These are phyloP conservation scores for Sporobolus alterniflorus DNA, from an alignment of 202 grass and related monocot species.

Conservation along the genomic window DNA sequence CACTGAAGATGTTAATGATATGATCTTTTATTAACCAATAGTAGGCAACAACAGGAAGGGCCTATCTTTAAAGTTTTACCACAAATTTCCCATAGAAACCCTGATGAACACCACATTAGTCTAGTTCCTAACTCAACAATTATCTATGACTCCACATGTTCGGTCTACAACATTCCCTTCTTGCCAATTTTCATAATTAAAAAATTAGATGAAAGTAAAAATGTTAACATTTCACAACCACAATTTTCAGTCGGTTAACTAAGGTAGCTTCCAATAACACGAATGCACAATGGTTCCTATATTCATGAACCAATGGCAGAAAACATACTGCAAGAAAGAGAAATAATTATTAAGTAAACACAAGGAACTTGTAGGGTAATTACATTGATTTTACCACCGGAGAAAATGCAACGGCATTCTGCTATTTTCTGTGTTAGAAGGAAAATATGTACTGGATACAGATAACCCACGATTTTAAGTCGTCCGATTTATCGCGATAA, in stretches of 20 bases:
- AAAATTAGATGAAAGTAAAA: conserved; percentile 34
- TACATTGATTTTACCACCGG: background rate
- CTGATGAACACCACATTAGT: conserved; percentile 1
- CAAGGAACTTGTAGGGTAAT: background rate
- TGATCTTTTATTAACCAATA: background rate
- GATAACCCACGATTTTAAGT: no score
- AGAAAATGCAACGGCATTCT: background rate
- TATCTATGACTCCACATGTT: background rate
- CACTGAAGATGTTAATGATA: background rate
- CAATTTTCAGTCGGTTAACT: conserved; percentile 21
- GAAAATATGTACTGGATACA: background rate
- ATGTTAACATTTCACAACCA: conserved; percentile 10
- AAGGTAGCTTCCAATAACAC: conserved; percentile 7
- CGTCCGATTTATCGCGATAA: no score
- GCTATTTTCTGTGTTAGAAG: background rate
- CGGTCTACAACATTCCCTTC: background rate
- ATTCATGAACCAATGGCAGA: background rate
- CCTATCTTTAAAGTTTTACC: conserved; percentile 11
- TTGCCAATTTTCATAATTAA: conserved; percentile 3
- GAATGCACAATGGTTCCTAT: background rate
- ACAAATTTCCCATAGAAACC: conserved; percentile 18
- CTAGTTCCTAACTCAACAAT: conserved; percentile 6
- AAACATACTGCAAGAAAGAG: conserved; percentile 8
- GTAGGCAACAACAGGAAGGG: conserved; percentile 14
- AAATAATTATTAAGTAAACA: background rate